A percentile compares a stretch with the other conserved stretches of the same genome.
Conservation (phyloP, 2,329 filamentous ascomycete genomes). For the Trematosphaeria pertusa region DNA sequence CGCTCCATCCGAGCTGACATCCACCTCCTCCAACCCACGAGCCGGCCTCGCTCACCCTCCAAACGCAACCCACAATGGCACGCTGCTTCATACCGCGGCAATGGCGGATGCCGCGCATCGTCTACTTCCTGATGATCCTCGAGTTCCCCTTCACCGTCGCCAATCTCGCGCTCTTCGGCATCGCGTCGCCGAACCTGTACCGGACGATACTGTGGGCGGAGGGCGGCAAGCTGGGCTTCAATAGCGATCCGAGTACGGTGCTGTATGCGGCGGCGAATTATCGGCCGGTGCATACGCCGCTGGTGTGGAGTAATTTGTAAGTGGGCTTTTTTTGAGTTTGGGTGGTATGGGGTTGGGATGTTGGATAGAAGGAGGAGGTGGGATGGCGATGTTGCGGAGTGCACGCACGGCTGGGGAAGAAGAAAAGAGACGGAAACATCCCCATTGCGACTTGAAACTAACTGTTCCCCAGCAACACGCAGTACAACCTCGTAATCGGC, state of each 20-base stretch:
- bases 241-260: constrained; percentile 73
- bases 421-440: too few relatives aligned
- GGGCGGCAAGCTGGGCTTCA: constrained; percentile 73
- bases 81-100: constrained; percentile 61
- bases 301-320: constrained; percentile 77
- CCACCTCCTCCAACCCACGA: too few relatives aligned
- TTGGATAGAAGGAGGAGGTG: constrained; percentile 4
- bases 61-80: constrained; percentile 25
- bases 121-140: constrained; percentile 65
- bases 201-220: constrained; percentile 76
- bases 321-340: constrained; percentile 43
- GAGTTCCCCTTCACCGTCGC: constrained; percentile 72
- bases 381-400: too few relatives aligned
- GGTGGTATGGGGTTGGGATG: constrained; percentile 2
- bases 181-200: constrained; percentile 76
- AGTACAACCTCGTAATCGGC: constrained; percentile 78
- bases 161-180: constrained; percentile 72
- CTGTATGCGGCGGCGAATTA: constrained; percentile 79
- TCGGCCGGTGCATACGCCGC: constrained; percentile 64
- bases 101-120: constrained; percentile 61
- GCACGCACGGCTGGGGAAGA: background rate
- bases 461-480: constrained; percentile 65
- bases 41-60: background rate
- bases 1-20: too few relatives aligned
- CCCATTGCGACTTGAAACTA: too few relatives aligned